Percentiles rank a stretch among this genome's conserved stretches.
Conservation (phyloP, 352 stramenopile genomes). For the Globisporangium middletonii region DNA sequence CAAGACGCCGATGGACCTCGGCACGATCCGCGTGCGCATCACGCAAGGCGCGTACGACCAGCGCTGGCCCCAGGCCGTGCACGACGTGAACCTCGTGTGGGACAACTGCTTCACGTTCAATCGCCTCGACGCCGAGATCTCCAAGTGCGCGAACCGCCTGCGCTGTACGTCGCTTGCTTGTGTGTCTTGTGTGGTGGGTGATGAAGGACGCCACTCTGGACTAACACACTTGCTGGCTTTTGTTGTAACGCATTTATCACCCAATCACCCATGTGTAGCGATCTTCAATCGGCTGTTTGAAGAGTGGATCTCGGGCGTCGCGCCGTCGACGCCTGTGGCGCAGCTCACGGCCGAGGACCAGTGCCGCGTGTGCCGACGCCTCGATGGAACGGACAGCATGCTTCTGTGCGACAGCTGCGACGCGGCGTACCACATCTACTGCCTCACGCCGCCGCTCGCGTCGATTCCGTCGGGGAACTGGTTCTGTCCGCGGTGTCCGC, state of each 20-base stretch:
- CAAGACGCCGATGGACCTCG: constrained; percentile 88
- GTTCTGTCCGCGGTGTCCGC: constrained; percentile 71
- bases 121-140: constrained; percentile 70
- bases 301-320: constrained; percentile 55
- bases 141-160: constrained; percentile 65
- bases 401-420: constrained; percentile 83
- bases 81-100: constrained; percentile 76
- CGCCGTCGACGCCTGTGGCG: constrained; percentile 39
- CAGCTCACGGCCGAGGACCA: constrained; percentile 63
- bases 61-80: constrained; percentile 43
- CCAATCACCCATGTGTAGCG: constrained; percentile 21
- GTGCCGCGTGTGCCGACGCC: constrained; percentile 58
- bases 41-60: constrained; percentile 51
- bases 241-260: background rate
- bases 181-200: background rate
- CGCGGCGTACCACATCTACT: constrained; percentile 79
- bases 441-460: constrained; percentile 51
- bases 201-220: no score
- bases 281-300: constrained; percentile 81
- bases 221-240: background rate
- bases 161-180: constrained; percentile 45
- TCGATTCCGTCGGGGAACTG: constrained; percentile 69
- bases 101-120: constrained; percentile 86
- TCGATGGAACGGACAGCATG: constrained; percentile 68
- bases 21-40: constrained; percentile 84